Conservation (phyloP, 345 rosid genomes). For the Brassica cretica region DNA sequence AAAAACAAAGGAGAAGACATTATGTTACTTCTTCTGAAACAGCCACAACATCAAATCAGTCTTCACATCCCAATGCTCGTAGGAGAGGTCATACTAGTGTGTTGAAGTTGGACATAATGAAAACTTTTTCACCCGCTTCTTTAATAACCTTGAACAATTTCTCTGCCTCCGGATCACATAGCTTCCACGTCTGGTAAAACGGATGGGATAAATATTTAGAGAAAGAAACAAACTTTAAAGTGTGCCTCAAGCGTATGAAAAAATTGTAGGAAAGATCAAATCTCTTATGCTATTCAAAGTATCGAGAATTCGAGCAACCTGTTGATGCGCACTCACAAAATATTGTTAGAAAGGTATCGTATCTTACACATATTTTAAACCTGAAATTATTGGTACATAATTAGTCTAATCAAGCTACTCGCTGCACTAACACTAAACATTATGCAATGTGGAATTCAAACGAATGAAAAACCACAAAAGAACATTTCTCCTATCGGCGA, state of each 20-base stretch:
- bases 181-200: conserved; percentile 51
- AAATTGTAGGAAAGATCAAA: neutral
- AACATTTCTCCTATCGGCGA: neutral
- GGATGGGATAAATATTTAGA: neutral
- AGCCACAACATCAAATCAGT: conserved; percentile 96
- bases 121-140: conserved; percentile 66
- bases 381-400: neutral
- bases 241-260: conserved; percentile 3
- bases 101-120: conserved; percentile 55
- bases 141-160: conserved; percentile 30
- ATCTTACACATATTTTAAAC: conserved; percentile 41
- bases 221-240: neutral
- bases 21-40: conserved; percentile 88
- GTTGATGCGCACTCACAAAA: conserved; percentile 86
- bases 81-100: conserved; percentile 81
- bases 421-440: neutral
- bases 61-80: conserved; percentile 76
- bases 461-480: neutral
- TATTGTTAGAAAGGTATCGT: conserved; percentile 76
- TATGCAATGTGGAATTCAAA: neutral
- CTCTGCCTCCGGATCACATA: no score
- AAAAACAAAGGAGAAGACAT: conserved; percentile 4
- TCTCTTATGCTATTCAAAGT: conserved; percentile 93
- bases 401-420: neutral
- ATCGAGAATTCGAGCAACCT: conserved; percentile 80